Base-by-base conservation (phyloP, 164 flowering plant species). In the Stephania yunnanensis region DNA sequence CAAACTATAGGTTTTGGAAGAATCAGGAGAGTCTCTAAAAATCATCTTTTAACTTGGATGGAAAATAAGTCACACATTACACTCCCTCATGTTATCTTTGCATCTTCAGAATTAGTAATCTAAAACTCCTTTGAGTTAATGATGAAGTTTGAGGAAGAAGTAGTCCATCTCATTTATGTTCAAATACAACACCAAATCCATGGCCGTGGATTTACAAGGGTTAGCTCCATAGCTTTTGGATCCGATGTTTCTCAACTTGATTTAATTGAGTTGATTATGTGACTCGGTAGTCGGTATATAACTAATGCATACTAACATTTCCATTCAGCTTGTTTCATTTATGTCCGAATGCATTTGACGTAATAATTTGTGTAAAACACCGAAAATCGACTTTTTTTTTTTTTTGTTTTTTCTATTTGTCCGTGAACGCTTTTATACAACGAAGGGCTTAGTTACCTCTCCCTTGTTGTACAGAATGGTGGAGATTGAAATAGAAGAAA, bases 401-500 rank as follows among this genome's bases (percentile, higher is more conserved):
- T 25, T 25, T 25, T 25, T 25, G 0, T 20, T 55, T 12, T 55
- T 5, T 11, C 5, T 55, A 1, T 55, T 1, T 5, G 63, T 55
- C 63, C n/a, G 17, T 55, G 19, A 12, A 55, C 3, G 20, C 22
- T 58, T 19, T 58, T 8, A 58, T 58, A 19, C 22, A 58, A 15
- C n/a, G 4, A 58, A 58, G n/a, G 20, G 65, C 65, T 58, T 5
- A 17, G 17, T 3, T 2, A 58, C 65, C 65, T 58, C n/a, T 58
- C 65, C n/a, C n/a, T 58, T 58, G 65, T n/a, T 58, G 65, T 58
- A 15, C 65, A 58, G 65, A 58, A n/a, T 58, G 65, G 65, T 58
- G 65, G n/a, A 19, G n/a, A 58, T 58, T 58, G 22, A 19, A 58
- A 20, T 20, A 58, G 7, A 19, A 17, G 63, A 8, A 17, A 58